phyloP scores from a whole-genome alignment of 768 basidiomycete genomes.

The Zangia roseola region DNA sequence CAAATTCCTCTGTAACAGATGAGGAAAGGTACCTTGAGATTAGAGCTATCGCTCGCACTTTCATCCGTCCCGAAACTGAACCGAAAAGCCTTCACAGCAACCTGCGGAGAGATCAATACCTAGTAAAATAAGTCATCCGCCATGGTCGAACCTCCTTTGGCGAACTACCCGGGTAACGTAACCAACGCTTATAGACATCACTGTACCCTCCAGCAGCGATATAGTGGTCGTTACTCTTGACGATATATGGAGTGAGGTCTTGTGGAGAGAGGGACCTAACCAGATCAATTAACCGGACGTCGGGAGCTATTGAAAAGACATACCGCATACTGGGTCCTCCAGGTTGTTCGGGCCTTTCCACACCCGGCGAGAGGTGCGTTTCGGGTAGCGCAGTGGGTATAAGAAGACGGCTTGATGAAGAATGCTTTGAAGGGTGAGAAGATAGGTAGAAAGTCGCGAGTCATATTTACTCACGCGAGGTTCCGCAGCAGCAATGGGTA shows the following conservation, averaged over 20 bases:
- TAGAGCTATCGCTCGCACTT: background rate
- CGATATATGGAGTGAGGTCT: slow-evolving; percentile 11
- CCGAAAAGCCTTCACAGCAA: slow-evolving; percentile 23
- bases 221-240: background rate
- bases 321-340: background rate
- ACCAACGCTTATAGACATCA: slow-evolving; percentile 13
- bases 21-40: background rate
- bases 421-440: too few relatives aligned
- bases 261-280: background rate
- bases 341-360: too few relatives aligned
- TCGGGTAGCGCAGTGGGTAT: too few relatives aligned
- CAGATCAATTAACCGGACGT: background rate
- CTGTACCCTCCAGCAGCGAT: slow-evolving; percentile 11
- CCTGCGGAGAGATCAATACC: slow-evolving; percentile 2
- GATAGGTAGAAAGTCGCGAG: too few relatives aligned
- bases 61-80: slow-evolving; percentile 6
- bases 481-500: too few relatives aligned
- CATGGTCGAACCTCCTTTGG: too few relatives aligned
- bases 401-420: background rate
- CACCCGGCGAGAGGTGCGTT: background rate
- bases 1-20: fast-evolving
- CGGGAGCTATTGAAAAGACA: too few relatives aligned
- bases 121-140: background rate
- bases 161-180: background rate
- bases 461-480: too few relatives aligned